Evolutionary conservation across 2,329 filamentous ascomycete genomes (phyloP).

Genomic region (Diaporthe humulicola): DNA sequence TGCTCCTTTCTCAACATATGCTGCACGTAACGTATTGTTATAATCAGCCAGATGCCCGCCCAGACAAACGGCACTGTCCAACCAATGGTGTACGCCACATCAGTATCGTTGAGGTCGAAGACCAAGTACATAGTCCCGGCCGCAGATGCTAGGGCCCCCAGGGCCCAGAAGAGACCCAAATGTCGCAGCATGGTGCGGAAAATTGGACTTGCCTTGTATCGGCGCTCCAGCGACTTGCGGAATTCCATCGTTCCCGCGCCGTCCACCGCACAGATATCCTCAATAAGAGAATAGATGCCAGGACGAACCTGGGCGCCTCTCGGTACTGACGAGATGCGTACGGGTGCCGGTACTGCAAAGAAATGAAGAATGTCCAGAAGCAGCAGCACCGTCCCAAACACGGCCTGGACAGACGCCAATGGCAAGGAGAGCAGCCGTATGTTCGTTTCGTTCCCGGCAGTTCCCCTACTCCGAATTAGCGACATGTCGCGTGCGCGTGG

Average conservation of each 20-base stretch:
- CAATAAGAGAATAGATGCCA: neutral
- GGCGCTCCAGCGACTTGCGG: neutral
- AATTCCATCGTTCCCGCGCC: neutral
- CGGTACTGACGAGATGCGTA: neutral
- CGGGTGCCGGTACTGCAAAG: neutral
- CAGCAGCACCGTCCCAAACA: slow-evolving; percentile 56
- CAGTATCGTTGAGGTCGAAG: slow-evolving; percentile 36
- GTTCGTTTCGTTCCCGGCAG: slow-evolving; percentile 55
- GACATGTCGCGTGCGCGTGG: neutral
- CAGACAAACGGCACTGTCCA: slow-evolving; percentile 43
- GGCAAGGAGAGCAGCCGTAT: slow-evolving; percentile 65
- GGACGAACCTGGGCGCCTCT: neutral
- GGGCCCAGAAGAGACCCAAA: neutral
- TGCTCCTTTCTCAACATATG: slow-evolving; percentile 43
- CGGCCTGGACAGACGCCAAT: slow-evolving; percentile 62
- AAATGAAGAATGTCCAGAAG: slow-evolving; percentile 54
- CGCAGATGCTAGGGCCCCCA: neutral
- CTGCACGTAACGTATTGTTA: slow-evolving; percentile 45
- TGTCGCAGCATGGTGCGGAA: neutral
- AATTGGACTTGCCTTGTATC: neutral
- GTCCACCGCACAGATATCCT: slow-evolving; percentile 8
- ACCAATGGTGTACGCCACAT: slow-evolving; percentile 41
- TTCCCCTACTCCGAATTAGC: neutral
- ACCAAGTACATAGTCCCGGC: slow-evolving; percentile 22
- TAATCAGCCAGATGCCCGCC: slow-evolving; percentile 41